phyloP scores from a whole-genome alignment of 2,329 filamentous ascomycete species.

The Keithomyces neogunnii region DNA sequence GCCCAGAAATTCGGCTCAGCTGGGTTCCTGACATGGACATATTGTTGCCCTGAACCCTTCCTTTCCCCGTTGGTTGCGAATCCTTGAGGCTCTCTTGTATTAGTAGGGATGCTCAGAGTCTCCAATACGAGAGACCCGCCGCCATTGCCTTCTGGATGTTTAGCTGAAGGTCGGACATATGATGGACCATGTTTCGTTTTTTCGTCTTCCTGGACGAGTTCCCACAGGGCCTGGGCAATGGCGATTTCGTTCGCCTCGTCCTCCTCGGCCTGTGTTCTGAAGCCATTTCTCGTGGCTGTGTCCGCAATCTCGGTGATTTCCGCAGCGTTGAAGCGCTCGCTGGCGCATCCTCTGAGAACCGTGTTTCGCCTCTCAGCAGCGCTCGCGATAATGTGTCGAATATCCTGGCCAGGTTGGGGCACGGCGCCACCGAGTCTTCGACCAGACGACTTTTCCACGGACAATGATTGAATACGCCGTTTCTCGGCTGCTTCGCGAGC shows the following conservation, averaged over 20 bases:
- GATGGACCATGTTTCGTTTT: conserved; percentile 43
- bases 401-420: conserved; percentile 50
- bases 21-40: not conserved
- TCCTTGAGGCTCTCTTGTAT: too few relatives aligned
- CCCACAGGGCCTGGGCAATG: conserved; percentile 77
- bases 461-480: conserved; percentile 44
- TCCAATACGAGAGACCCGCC: too few relatives aligned
- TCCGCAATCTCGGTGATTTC: conserved; percentile 58
- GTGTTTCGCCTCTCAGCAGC: conserved; percentile 62
- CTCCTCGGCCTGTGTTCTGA: conserved; percentile 76
- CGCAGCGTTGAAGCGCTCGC: conserved; percentile 56
- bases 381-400: conserved; percentile 62
- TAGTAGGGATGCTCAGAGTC: too few relatives aligned
- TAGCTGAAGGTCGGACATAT: conserved; percentile 39
- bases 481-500: conserved; percentile 69
- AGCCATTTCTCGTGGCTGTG: conserved; percentile 60
- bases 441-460: conserved; percentile 52
- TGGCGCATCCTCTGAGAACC: conserved; percentile 66
- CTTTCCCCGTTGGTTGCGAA: not conserved
- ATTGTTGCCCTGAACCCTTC: not conserved
- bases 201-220: conserved; percentile 73
- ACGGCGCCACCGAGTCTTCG: conserved; percentile 61
- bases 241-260: conserved; percentile 83
- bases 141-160: conserved; percentile 9
- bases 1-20: conserved; percentile 32